Percentiles rank a stretch among this genome's conserved stretches.
Conservation (phyloP, 352 stramenopile species). For the Phytophthora constricta region DNA sequence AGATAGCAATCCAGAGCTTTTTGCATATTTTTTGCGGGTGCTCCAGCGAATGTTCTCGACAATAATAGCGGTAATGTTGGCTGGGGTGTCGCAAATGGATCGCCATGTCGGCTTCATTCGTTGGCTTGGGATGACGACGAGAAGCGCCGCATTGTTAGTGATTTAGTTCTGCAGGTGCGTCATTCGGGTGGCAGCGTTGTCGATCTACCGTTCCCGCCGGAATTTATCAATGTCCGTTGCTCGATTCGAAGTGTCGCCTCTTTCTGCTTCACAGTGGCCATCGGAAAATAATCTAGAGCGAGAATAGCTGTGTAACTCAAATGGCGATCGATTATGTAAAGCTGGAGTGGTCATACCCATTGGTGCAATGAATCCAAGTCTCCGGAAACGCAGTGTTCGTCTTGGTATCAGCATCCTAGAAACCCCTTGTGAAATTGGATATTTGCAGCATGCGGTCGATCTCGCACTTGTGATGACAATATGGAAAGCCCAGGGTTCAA, state of each 20-base stretch:
- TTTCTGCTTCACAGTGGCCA: too few species aligned
- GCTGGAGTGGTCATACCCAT: slow-evolving; percentile 13
- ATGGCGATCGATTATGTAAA: background rate
- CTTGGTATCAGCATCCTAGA: slow-evolving; percentile 1
- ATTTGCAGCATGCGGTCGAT: too few species aligned
- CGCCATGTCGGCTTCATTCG: slow-evolving; percentile 17
- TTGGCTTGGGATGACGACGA: slow-evolving; percentile 23
- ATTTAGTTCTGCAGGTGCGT: background rate
- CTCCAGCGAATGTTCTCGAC: slow-evolving; percentile 14
- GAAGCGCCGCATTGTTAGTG: background rate
- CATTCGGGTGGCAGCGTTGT: background rate
- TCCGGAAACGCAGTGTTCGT: slow-evolving; percentile 3
- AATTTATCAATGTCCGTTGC: too few species aligned
- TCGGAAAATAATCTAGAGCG: too few species aligned
- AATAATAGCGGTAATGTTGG: slow-evolving; percentile 16
- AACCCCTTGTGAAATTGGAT: background rate
- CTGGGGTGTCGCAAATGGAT: slow-evolving; percentile 20
- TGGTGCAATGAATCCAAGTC: background rate
- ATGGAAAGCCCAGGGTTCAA: slow-evolving; percentile 32
- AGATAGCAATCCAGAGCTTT: slow-evolving; percentile 14
- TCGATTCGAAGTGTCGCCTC: too few species aligned
- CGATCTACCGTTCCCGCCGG: too few species aligned
- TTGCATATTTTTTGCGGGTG: slow-evolving; percentile 21
- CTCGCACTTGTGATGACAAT: slow-evolving; percentile 24
- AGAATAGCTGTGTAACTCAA: background rate